A percentile compares a stretch with the other conserved stretches of the same genome.
These are phyloP conservation scores for Phaeosphaeriaceae sp. DNA, from an alignment of 2,329 filamentous ascomycete species.

Conservation along the genomic window DNA sequence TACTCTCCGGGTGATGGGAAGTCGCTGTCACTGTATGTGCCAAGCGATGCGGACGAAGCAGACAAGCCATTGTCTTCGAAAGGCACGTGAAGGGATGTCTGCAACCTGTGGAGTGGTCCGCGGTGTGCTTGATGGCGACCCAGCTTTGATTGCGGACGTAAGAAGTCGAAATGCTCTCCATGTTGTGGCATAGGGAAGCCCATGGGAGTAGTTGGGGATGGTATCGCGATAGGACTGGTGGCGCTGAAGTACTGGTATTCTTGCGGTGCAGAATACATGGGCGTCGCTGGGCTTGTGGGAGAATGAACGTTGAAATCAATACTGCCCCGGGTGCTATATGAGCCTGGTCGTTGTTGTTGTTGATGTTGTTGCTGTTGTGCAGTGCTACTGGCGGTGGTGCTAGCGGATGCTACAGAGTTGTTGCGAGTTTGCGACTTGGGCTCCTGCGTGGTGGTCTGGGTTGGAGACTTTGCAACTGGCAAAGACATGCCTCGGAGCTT, in stretches of 20 bases:
- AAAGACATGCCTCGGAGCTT: conserved; percentile 90
- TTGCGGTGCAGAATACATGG: conserved; percentile 43
- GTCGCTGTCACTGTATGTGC: conserved; percentile 57
- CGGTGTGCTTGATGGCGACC: conserved; percentile 47
- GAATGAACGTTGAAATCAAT: conserved; percentile 44
- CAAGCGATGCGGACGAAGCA: conserved; percentile 54
- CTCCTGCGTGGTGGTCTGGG: conserved; percentile 34
- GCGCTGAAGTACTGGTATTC: conserved; percentile 47
- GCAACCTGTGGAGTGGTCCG: conserved; percentile 52
- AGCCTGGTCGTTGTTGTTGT: conserved; percentile 15
- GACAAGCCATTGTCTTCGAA: conserved; percentile 53
- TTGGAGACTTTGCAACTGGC: conserved; percentile 60
- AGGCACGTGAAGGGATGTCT: conserved; percentile 49
- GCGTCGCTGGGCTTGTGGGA: conserved; percentile 46
- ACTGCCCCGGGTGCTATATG: conserved; percentile 38
- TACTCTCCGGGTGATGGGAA: conserved; percentile 57
- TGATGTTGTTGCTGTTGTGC: conserved; percentile 24
- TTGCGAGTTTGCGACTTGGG: conserved; percentile 32
- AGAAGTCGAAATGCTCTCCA: conserved; percentile 48
- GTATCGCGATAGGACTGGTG: conserved; percentile 51
- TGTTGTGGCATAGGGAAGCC: conserved; percentile 49
- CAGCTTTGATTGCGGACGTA: conserved; percentile 46
- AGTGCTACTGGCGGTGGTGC: conserved; percentile 23
- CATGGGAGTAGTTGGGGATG: conserved; percentile 43
- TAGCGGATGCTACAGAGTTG: conserved; percentile 29